Evolutionary conservation across 2,329 filamentous ascomycete species (phyloP).

Genomic region (Penicillium olsonii): DNA sequence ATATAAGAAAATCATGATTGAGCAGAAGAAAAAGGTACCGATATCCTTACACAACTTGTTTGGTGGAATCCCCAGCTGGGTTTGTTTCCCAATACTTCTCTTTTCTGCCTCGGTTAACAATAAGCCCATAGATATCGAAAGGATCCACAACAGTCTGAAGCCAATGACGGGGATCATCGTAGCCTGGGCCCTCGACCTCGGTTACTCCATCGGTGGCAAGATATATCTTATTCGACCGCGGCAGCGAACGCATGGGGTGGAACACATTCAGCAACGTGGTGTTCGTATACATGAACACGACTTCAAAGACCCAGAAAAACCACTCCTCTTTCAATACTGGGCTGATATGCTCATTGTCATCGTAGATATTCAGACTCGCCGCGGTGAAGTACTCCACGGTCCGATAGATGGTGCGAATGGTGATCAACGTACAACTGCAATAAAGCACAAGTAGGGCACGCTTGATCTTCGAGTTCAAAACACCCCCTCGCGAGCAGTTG

Average conservation of each 20-base stretch:
- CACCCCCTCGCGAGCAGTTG: conserved; percentile 39
- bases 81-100: conserved; percentile 42
- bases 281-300: conserved; percentile 54
- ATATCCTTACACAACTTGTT: background rate
- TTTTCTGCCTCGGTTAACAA: conserved; percentile 38
- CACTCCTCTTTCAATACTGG: conserved; percentile 47
- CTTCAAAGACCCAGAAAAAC: conserved; percentile 59
- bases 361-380: conserved; percentile 35
- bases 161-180: conserved; percentile 49
- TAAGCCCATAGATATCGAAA: conserved; percentile 43
- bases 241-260: conserved; percentile 54
- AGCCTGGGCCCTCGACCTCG: conserved; percentile 53
- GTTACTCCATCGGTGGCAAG: conserved; percentile 54
- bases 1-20: too few species aligned
- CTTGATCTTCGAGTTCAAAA: conserved; percentile 48
- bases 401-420: conserved; percentile 49
- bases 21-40: too few species aligned
- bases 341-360: conserved; percentile 34
- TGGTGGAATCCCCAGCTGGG: background rate
- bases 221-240: conserved; percentile 53
- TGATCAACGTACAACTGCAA: conserved; percentile 47
- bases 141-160: conserved; percentile 47
- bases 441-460: conserved; percentile 49
- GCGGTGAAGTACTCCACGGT: conserved; percentile 52
- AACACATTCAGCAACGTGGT: conserved; percentile 54